Percentiles rank a stretch among this genome's conserved stretches.
Conservation (phyloP, 768 basidiomycete species). For the Roridomyces roridus region DNA sequence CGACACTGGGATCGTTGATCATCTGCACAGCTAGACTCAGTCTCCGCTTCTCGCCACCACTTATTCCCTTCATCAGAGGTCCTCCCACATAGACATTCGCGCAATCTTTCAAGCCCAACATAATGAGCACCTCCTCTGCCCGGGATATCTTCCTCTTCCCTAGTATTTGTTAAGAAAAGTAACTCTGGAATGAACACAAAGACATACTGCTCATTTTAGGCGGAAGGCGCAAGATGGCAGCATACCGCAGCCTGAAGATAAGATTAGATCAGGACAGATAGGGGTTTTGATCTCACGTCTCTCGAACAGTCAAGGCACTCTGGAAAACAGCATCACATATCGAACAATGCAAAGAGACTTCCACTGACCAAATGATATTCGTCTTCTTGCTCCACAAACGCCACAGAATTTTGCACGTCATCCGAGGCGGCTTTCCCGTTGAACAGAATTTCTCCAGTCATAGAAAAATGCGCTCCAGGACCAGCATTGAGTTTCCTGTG, state of each 20-base stretch:
- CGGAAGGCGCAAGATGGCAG: slow-evolving; percentile 19
- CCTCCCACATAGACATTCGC: slow-evolving; percentile 54
- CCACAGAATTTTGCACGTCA: slow-evolving; percentile 18
- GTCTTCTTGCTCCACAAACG: slow-evolving; percentile 26
- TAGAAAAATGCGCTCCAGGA: slow-evolving; percentile 22
- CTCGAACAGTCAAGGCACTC: slow-evolving; percentile 26
- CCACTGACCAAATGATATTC: slow-evolving; percentile 20
- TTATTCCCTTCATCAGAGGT: slow-evolving; percentile 46
- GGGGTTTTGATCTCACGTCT: slow-evolving; percentile 10
- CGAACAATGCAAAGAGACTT: not conserved
- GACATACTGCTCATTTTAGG: slow-evolving; percentile 25
- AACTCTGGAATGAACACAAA: too few species aligned
- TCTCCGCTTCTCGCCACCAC: slow-evolving; percentile 53
- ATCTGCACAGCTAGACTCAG: slow-evolving; percentile 51
- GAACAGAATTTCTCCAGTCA: slow-evolving; percentile 25
- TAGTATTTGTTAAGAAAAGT: not conserved
- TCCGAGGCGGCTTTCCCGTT: slow-evolving; percentile 33
- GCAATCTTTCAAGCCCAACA: slow-evolving; percentile 52
- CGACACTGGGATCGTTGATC: slow-evolving; percentile 43
- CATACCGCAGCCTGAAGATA: slow-evolving; percentile 18
- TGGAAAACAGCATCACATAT: not conserved
- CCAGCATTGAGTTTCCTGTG: slow-evolving; percentile 24
- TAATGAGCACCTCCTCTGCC: slow-evolving; percentile 50
- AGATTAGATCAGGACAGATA: slow-evolving; percentile 4
- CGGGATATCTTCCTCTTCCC: slow-evolving; percentile 42